phyloP scores from a whole-genome alignment of 1,139 yeast genomes.

The Hemisphaericaspora subhashii region DNA sequence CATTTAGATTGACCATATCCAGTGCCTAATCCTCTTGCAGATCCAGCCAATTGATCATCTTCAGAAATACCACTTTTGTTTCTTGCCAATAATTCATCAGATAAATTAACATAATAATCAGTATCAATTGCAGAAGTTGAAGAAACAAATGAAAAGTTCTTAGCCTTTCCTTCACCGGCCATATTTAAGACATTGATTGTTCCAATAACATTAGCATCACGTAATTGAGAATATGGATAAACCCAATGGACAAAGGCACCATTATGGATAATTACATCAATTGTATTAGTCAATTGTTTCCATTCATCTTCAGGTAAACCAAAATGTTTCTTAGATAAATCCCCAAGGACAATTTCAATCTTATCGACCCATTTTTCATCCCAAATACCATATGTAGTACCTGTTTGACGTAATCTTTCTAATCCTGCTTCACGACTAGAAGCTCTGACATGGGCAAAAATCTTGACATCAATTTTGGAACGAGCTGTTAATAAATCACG shows the following conservation, averaged over 20 bases:
- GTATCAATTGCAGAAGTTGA: conserved; percentile 93
- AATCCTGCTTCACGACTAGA: conserved; percentile 63
- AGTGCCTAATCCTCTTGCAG: conserved; percentile 76
- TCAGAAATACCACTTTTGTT: conserved; percentile 79
- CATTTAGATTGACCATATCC: conserved; percentile 98
- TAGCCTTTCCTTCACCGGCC: conserved; percentile 80
- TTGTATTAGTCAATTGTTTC: conserved; percentile 51
- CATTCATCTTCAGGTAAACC: conserved; percentile 66
- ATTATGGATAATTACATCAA: conserved; percentile 89
- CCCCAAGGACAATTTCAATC: conserved; percentile 80
- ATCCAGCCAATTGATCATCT: conserved; percentile 78
- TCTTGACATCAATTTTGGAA: conserved; percentile 45
- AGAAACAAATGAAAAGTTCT: conserved; percentile 86
- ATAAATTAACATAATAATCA: conserved; percentile 71
- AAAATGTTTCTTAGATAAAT: conserved; percentile 67
- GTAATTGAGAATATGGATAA: conserved; percentile 83
- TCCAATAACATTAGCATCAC: conserved; percentile 92
- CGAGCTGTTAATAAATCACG: conserved; percentile 65
- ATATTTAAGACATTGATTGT: conserved; percentile 82
- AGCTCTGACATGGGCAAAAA: conserved; percentile 93
- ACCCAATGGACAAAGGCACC: conserved; percentile 99
- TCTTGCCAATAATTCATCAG: conserved; percentile 63
- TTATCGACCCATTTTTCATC: conserved; percentile 54
- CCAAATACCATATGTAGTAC: conserved; percentile 87
- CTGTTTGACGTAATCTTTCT: conserved; percentile 74